Conservation (phyloP, 2,329 filamentous ascomycete species). For the Aspergillus ruber region DNA sequence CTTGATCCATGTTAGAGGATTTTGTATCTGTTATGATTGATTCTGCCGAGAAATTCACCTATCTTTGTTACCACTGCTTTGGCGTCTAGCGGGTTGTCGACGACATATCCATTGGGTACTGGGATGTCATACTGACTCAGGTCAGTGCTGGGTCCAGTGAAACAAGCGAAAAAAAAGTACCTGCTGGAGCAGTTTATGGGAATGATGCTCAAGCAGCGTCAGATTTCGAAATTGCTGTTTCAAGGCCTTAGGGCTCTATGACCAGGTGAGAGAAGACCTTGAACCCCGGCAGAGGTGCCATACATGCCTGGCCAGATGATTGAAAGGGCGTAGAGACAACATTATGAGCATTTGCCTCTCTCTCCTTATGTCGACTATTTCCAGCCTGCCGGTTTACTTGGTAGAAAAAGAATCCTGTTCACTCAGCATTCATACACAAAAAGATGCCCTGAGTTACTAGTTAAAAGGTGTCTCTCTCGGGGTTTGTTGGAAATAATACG, state of each 20-base stretch:
- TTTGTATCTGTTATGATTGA: neutral
- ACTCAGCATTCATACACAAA: neutral
- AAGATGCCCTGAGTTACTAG: neutral
- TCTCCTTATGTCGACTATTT: neutral
- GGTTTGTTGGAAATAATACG: too few relatives aligned
- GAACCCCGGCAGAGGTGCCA: neutral
- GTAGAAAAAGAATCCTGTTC: neutral
- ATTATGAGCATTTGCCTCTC: neutral
- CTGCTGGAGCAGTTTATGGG: conserved; percentile 18
- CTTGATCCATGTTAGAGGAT: conserved; percentile 5
- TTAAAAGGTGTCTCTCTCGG: too few relatives aligned
- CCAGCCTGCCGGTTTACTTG: neutral
- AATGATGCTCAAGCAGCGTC: conserved; percentile 19
- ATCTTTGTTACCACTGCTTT: conserved; percentile 18
- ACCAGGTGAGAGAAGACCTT: neutral
- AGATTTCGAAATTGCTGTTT: conserved; percentile 13
- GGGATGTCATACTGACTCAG: conserved; percentile 19
- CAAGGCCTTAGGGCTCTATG: conserved; percentile 4
- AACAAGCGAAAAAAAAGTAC: conserved; percentile 4
- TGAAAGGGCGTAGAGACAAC: neutral
- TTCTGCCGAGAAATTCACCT: conserved; percentile 7
- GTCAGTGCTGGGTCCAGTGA: neutral
- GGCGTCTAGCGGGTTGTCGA: conserved; percentile 16
- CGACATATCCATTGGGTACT: conserved; percentile 20
- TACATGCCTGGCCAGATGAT: neutral